Evolutionary conservation across 2,329 filamentous ascomycete genomes (phyloP).

Genomic region (Periconia digitata): DNA sequence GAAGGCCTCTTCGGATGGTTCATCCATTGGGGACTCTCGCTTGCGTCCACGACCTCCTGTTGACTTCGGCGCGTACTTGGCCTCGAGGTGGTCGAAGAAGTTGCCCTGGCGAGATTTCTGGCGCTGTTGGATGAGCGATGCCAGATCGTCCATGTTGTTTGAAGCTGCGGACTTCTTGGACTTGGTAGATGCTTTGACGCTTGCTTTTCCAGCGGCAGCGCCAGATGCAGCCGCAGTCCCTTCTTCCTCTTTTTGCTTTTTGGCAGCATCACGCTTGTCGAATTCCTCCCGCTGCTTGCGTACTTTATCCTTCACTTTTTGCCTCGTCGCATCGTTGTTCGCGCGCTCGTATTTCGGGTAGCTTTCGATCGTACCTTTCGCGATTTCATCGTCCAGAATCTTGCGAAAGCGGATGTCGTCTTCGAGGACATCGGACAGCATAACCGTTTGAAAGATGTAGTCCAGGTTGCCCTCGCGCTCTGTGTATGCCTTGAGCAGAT

Average conservation of each 20-base stretch:
- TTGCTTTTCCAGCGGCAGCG: conserved; percentile 64
- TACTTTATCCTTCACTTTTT: conserved; percentile 37
- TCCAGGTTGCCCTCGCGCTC: conserved; percentile 74
- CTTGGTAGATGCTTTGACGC: conserved; percentile 62
- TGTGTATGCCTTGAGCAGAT: conserved; percentile 76
- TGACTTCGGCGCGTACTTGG: conserved; percentile 38
- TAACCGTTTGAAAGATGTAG: conserved; percentile 75
- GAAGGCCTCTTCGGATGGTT: conserved; percentile 66
- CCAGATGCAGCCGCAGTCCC: conserved; percentile 42
- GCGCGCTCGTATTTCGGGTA: conserved; percentile 74
- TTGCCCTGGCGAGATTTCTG: conserved; percentile 37
- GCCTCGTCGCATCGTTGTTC: conserved; percentile 43
- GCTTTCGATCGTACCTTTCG: conserved; percentile 63
- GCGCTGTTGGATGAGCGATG: conserved; percentile 41
- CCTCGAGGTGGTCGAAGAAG: conserved; percentile 39
- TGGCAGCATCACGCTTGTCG: conserved; percentile 49
- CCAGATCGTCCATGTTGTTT: conserved; percentile 38
- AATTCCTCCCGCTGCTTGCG: conserved; percentile 43
- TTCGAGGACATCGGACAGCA: conserved; percentile 79
- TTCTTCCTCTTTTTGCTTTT: conserved; percentile 54
- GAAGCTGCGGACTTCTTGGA: conserved; percentile 29
- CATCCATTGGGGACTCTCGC: conserved; percentile 48
- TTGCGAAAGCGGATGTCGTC: conserved; percentile 83
- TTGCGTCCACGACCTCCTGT: conserved; percentile 46
- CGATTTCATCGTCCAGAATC: conserved; percentile 82